Percentiles rank a stretch among this genome's conserved stretches.
Evolutionary conservation across 1,284 basidiomycete species (phyloP).

Genomic region (Apiotrichum siamense): DNA sequence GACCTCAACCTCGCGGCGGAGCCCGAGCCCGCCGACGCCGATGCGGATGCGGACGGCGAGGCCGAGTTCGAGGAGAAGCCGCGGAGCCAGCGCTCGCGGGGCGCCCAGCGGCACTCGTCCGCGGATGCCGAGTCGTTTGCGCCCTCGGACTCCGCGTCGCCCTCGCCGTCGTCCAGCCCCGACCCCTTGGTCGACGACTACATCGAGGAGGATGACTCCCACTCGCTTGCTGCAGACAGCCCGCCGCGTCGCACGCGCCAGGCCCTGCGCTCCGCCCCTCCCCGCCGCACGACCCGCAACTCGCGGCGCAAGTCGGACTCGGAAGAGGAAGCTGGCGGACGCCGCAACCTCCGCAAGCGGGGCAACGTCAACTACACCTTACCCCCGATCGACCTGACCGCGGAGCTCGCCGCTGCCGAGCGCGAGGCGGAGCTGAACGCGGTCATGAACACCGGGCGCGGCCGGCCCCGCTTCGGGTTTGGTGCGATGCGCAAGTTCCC

Average conservation of each 20-base stretch:
- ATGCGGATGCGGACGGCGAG: neutral
- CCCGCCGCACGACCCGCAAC: slow-evolving; percentile 15
- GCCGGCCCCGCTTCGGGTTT: neutral
- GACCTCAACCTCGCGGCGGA: slow-evolving; percentile 16
- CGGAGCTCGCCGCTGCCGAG: slow-evolving; percentile 21
- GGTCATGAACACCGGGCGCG: slow-evolving; percentile 18
- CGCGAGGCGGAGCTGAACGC: slow-evolving; percentile 20
- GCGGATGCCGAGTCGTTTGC: slow-evolving; percentile 34
- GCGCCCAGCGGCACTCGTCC: slow-evolving; percentile 16
- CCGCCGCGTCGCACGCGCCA: slow-evolving; percentile 2
- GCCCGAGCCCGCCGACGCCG: neutral
- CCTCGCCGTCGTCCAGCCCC: slow-evolving; percentile 16
- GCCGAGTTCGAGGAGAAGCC: neutral
- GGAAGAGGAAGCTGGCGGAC: slow-evolving; percentile 29
- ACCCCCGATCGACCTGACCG: slow-evolving; percentile 37
- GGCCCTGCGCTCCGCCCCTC: slow-evolving; percentile 1
- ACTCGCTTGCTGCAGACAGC: slow-evolving; percentile 1
- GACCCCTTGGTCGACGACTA: slow-evolving; percentile 24
- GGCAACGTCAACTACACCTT: slow-evolving; percentile 44
- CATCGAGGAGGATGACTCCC: slow-evolving; percentile 42
- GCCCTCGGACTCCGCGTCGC: slow-evolving; percentile 23
- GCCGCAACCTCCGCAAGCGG: slow-evolving; percentile 39
- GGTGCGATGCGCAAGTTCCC: slow-evolving; percentile 20
- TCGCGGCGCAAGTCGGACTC: slow-evolving; percentile 18
- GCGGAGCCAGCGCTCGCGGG: slow-evolving; percentile 4